Base-by-base conservation (phyloP, 2,329 filamentous ascomycete species). In the Fusarium sororula region DNA sequence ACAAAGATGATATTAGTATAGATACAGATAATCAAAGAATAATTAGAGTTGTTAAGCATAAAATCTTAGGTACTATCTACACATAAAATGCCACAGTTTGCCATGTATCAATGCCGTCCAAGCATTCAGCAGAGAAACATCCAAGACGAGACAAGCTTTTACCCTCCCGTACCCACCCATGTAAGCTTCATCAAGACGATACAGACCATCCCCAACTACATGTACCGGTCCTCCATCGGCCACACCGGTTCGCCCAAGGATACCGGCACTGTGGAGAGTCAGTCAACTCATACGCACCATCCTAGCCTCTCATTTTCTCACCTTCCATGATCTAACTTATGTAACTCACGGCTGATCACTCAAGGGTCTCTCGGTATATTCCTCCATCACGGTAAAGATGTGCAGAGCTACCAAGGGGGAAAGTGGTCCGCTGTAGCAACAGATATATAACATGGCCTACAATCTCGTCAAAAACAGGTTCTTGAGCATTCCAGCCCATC, bases 141-240 rank as follows among this genome's bases (percentile, higher is more conserved):
- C 66, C 67, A 66, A 58, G 66, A 45, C 39, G 4, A 47, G 26
- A 68, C 66, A 71, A 67, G 68, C 67, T 71, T 71, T 67, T 48
- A 32, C 35, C 41, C 30, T 32, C 20, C 37, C 24, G 18, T 9
- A n/a, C 26, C 48, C 28, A 50, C 58, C 45, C 61, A 11, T 47
- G 38, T 42, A 56, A 47, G 48, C 38, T 61, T 60, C 54, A 72
- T 72, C 58, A 72, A 72, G 39, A 37, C 54, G 45, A 69, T 51
- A 64, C 69, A 30, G 35, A 32, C 37, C 57, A 37, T 53, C 24
- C 24, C 35, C 39, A 54, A 60, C 63, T 66, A 62, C n/a, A n/a
- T n/a, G n/a, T n/a, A n/a, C 63, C 59, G 35, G 41, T 30, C 28
- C 32, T 55, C 54, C 53, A 51, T 48, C 38, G 48, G 48, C 17